phyloP scores from a whole-genome alignment of 306 rosid species.

The Vachellia collinsii region DNA sequence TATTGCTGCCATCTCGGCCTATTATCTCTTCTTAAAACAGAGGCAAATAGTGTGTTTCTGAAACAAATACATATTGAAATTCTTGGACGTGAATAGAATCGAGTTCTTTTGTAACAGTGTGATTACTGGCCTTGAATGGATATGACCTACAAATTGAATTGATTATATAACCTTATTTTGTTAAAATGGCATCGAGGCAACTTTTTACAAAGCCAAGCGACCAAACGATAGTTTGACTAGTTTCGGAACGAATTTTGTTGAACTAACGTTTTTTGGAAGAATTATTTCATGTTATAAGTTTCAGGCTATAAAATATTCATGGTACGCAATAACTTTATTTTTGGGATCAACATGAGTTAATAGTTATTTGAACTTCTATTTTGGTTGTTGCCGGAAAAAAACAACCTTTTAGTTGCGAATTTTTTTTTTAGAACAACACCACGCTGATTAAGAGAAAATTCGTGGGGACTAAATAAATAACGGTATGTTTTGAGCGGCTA shows the following conservation, averaged over 20 bases:
- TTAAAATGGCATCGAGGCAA: background rate
- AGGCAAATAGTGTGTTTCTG: background rate
- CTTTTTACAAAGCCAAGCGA: background rate
- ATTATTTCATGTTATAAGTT: background rate
- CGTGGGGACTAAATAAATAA: too few species aligned
- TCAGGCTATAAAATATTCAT: background rate
- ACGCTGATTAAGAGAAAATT: too few species aligned
- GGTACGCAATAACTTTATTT: too few species aligned
- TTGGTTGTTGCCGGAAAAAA: background rate
- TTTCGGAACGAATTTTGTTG: background rate
- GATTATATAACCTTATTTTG: background rate
- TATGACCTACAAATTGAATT: background rate
- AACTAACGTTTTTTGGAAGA: background rate
- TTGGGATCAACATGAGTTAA: too few species aligned
- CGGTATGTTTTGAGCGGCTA: too few species aligned
- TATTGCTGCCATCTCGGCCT: conserved; percentile 54
- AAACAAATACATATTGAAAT: background rate
- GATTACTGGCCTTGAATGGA: background rate
- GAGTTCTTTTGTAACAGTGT: conserved; percentile 10
- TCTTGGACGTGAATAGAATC: conserved; percentile 1
- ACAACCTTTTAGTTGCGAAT: too few species aligned
- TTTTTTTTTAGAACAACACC: too few species aligned
- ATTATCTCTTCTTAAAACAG: conserved; percentile 11
- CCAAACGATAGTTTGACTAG: background rate
- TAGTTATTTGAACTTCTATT: too few species aligned